phyloP scores from a whole-genome alignment of 2,329 filamentous ascomycete genomes.

The Colletotrichum musicola region DNA sequence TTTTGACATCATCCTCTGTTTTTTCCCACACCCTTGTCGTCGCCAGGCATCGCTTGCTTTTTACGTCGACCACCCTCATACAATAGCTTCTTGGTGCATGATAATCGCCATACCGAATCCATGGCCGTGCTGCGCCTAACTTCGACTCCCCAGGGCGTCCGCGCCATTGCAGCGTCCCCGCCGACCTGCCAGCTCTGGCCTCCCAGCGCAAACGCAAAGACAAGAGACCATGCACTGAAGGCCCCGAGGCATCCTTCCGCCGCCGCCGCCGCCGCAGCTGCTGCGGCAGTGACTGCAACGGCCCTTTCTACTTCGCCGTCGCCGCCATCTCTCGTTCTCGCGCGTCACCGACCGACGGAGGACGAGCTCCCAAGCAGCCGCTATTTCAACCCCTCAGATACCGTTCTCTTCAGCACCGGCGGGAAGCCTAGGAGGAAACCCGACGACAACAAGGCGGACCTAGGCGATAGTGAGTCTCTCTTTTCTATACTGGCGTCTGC shows the following conservation, averaged over 20 bases:
- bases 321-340: constrained; percentile 6
- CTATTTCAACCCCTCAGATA: constrained; percentile 39
- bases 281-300: background rate
- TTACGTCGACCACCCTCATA: constrained; percentile 3
- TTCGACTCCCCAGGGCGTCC: constrained; percentile 17
- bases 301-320: background rate
- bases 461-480: constrained; percentile 68
- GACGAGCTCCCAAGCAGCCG: constrained; percentile 19
- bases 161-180: constrained; percentile 27
- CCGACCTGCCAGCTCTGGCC: constrained; percentile 27
- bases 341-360: constrained; percentile 9
- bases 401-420: constrained; percentile 14
- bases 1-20: constrained; percentile 26
- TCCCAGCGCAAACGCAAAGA: constrained; percentile 8
- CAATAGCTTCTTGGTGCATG: constrained; percentile 10
- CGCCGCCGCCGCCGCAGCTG: background rate
- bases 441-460: constrained; percentile 71
- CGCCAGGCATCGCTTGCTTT: background rate
- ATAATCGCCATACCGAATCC: constrained; percentile 12
- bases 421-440: constrained; percentile 48
- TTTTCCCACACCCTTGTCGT: background rate
- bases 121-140: constrained; percentile 35
- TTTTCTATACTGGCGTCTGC: background rate
- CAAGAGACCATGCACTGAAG: background rate
- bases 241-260: background rate